A percentile compares a stretch with the other conserved stretches of the same genome.
phyloP scores from a whole-genome alignment of 768 basidiomycete species.

The Cyathus striatus region DNA sequence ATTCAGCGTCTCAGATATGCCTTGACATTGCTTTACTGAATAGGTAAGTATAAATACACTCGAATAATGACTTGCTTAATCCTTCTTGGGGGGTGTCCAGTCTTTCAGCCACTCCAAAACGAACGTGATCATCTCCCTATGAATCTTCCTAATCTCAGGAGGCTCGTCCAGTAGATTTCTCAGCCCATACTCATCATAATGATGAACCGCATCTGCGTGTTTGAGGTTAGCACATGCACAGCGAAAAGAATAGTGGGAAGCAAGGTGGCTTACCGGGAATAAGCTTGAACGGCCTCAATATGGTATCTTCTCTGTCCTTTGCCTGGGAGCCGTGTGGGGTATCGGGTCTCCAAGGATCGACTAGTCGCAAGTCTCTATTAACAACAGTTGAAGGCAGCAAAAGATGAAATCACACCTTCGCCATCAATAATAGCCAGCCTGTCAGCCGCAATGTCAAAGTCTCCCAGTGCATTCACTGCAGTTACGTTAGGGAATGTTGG shows the following conservation, averaged over 20 bases:
- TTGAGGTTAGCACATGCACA: not conserved
- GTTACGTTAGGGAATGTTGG: slow-evolving; percentile 76
- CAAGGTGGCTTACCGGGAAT: slow-evolving; percentile 61
- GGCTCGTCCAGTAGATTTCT: slow-evolving; percentile 61
- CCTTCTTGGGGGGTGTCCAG: slow-evolving; percentile 27
- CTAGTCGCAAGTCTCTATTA: slow-evolving; percentile 23
- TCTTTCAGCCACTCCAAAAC: slow-evolving; percentile 69
- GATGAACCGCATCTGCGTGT: slow-evolving; percentile 72
- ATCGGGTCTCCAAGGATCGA: slow-evolving; percentile 88
- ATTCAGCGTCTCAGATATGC: too few species aligned
- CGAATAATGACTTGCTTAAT: slow-evolving; percentile 3
- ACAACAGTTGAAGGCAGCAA: not conserved
- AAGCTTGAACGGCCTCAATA: slow-evolving; percentile 75
- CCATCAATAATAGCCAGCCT: slow-evolving; percentile 86
- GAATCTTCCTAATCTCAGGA: slow-evolving; percentile 71
- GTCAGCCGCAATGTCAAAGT: slow-evolving; percentile 76
- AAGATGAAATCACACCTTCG: slow-evolving; percentile 42
- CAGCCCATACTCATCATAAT: slow-evolving; percentile 75
- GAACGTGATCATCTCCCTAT: slow-evolving; percentile 75
- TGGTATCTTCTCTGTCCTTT: slow-evolving; percentile 60
- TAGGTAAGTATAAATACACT: too few species aligned
- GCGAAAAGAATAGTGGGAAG: not conserved
- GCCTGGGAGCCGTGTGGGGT: slow-evolving; percentile 81
- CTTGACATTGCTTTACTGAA: too few species aligned
- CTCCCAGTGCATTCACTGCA: slow-evolving; percentile 79